A percentile compares a stretch with the other conserved stretches of the same genome.
Conservation (phyloP, 2,329 filamentous ascomycete species). For the Ophiosphaerella korrae region DNA sequence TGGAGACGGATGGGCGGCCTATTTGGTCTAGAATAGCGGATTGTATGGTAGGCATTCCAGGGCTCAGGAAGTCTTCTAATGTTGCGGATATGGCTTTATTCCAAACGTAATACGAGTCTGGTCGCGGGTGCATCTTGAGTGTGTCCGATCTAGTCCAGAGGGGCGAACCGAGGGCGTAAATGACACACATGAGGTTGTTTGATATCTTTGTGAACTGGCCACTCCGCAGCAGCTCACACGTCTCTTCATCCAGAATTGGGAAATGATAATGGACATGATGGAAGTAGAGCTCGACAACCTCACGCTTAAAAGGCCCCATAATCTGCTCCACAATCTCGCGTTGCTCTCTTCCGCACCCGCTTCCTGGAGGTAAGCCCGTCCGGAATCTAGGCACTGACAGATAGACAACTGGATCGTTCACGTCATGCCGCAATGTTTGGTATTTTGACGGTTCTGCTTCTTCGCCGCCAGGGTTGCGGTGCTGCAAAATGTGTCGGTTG, state of each 20-base stretch:
- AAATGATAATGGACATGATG: slow-evolving; percentile 45
- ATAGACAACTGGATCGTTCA: slow-evolving; percentile 48
- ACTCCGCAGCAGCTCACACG: slow-evolving; percentile 39
- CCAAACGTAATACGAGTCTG: slow-evolving; percentile 48
- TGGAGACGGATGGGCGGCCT: slow-evolving; percentile 48
- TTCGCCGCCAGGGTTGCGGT: slow-evolving; percentile 29
- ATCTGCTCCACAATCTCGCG: slow-evolving; percentile 50
- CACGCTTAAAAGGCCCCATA: slow-evolving; percentile 44
- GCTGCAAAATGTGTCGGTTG: slow-evolving; percentile 46
- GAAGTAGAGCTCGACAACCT: slow-evolving; percentile 55
- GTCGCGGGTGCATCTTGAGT: slow-evolving; percentile 43
- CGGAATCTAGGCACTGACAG: slow-evolving; percentile 57
- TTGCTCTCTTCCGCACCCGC: slow-evolving; percentile 45
- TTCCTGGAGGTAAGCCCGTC: slow-evolving; percentile 48
- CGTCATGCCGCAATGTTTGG: slow-evolving; percentile 56
- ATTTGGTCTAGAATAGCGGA: slow-evolving; percentile 49
- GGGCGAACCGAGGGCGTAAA: slow-evolving; percentile 46
- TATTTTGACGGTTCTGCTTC: slow-evolving; percentile 49
- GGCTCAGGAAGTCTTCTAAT: slow-evolving; percentile 51
- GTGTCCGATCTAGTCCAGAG: slow-evolving; percentile 46
- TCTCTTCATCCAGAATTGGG: slow-evolving; percentile 48
- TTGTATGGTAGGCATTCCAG: slow-evolving; percentile 48
- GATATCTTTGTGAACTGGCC: slow-evolving; percentile 44
- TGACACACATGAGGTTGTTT: slow-evolving; percentile 46
- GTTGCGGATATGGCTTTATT: slow-evolving; percentile 50